These are phyloP conservation scores for Mollisiaceae sp. DNA, from an alignment of 2,329 filamentous ascomycete genomes.

Conservation along the genomic window DNA sequence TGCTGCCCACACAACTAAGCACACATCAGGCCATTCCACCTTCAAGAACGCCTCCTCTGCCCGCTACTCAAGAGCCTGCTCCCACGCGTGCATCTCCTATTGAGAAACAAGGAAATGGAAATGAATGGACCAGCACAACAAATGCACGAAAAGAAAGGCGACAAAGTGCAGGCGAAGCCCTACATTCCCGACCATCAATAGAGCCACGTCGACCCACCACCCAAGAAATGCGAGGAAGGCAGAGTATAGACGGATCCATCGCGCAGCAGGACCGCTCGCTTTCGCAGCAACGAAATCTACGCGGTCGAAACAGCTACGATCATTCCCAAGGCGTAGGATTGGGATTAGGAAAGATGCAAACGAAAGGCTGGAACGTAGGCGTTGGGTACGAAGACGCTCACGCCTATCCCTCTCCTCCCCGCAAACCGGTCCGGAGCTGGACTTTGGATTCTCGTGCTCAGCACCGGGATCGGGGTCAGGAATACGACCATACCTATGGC, in stretches of 20 bases:
- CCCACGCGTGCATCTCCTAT: neutral
- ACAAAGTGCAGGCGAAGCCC: conserved; percentile 25
- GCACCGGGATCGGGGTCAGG: conserved; percentile 11
- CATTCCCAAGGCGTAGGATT: neutral
- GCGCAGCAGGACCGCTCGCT: neutral
- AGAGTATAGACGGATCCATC: conserved; percentile 13
- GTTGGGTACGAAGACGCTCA: conserved; percentile 22
- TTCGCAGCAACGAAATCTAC: neutral
- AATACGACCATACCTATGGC: conserved; percentile 37
- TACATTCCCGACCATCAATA: conserved; percentile 23
- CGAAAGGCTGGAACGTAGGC: conserved; percentile 16
- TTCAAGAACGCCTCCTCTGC: conserved; percentile 3
- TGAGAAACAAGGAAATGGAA: neutral
- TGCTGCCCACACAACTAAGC: neutral
- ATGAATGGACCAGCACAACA: conserved; percentile 26
- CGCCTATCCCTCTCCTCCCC: neutral
- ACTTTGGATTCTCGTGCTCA: neutral
- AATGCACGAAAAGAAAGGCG: conserved; percentile 25
- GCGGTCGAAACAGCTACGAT: conserved; percentile 15
- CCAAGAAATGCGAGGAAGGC: conserved; percentile 4
- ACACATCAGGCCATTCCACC: no score
- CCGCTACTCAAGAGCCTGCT: neutral
- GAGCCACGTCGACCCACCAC: conserved; percentile 18
- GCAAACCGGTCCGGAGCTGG: neutral
- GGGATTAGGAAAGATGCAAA: neutral